Base-by-base conservation (phyloP, 2,329 filamentous ascomycete species). In the Huntiella decipiens region DNA sequence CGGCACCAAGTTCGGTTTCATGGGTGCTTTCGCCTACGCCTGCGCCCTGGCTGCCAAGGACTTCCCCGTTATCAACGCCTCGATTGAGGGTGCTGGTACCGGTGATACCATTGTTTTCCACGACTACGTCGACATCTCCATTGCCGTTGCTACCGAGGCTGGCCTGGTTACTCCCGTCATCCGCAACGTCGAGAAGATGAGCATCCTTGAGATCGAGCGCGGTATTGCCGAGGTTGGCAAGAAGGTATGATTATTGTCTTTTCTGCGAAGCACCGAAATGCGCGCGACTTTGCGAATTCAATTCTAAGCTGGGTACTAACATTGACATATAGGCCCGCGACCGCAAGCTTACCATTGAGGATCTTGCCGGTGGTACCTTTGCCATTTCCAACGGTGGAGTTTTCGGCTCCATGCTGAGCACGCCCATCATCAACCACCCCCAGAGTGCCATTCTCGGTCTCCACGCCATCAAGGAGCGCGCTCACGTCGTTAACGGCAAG, bases 91-190 rank as follows among this genome's bases (percentile, higher is more conserved):
- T 7, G 84, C 86, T 43, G 84, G 88, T 56, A 84, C 86, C 40
- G 91, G 91, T 49, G 91, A 98, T 62, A 96, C 91, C 38, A 94
- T 98, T 54, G 88, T 98, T 36, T 98, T 96, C 71, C 76, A 87
- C 49, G 91, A 98, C 62, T 98, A 95, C 59, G 91, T 98, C 45
- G 91, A 98, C 58, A 85, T 98, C 59, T 94, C 85, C 58, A 86
- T 98, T 50, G 91, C 91, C 43, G 91, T 98, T 50, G 88, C 91
- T 17, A 96, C 91, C 1, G 86, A 95, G 63, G 96, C 96, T 70
- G 91, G 91, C 38, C 74, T 98, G 4, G 88, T 98, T 12, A 98
- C 91, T 3, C 91, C 91, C 1, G 86, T 98, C 43, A 87, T 98
- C 34, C 82, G 91, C 57, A 96, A 98, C 58, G 81, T 81, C 3